Conservation (phyloP, 2,329 filamentous ascomycete genomes). For the Epicoccum nigrum region DNA sequence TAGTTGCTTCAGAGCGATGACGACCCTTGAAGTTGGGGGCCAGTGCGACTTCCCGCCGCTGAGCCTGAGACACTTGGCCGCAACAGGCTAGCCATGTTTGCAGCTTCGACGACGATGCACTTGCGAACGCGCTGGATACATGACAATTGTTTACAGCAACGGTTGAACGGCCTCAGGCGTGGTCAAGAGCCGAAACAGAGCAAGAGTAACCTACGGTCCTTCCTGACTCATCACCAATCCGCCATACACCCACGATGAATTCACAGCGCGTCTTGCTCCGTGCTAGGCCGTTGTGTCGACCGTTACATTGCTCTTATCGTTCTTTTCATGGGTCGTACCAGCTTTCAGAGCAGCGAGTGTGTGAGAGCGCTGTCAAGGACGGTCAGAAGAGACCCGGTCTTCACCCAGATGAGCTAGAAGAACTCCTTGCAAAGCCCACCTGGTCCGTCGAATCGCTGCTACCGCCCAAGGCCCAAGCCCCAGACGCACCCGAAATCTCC, state of each 20-base stretch:
- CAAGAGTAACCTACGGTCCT: too few relatives aligned
- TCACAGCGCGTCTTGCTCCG: slow-evolving; percentile 8
- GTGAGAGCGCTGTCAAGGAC: not conserved
- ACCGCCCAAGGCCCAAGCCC: slow-evolving; percentile 50
- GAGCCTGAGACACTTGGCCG: slow-evolving; percentile 21
- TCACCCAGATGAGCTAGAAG: slow-evolving; percentile 40
- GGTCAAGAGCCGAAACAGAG: not conserved
- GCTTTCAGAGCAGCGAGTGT: not conserved
- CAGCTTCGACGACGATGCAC: slow-evolving; percentile 29
- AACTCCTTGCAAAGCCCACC: slow-evolving; percentile 68
- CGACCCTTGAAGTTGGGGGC: slow-evolving; percentile 25
- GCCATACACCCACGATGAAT: slow-evolving; percentile 19
- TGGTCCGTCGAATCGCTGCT: slow-evolving; percentile 86
- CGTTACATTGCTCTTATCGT: slow-evolving; percentile 8
- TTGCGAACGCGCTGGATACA: not conserved
- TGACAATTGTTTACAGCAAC: not conserved
- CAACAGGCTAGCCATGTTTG: slow-evolving; percentile 26
- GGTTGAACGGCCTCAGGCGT: not conserved
- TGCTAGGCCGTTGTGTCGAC: slow-evolving; percentile 6
- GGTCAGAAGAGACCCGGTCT: slow-evolving; percentile 21
- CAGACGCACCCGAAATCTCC: slow-evolving; percentile 58
- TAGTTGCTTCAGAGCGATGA: slow-evolving; percentile 41
- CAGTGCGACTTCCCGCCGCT: slow-evolving; percentile 33
- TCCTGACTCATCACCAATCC: not conserved
- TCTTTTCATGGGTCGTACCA: slow-evolving; percentile 12